Percentiles rank a stretch among this genome's conserved stretches.
These are phyloP conservation scores for Stropharia rugosoannulata DNA, from an alignment of 768 basidiomycete genomes.

Conservation along the genomic window DNA sequence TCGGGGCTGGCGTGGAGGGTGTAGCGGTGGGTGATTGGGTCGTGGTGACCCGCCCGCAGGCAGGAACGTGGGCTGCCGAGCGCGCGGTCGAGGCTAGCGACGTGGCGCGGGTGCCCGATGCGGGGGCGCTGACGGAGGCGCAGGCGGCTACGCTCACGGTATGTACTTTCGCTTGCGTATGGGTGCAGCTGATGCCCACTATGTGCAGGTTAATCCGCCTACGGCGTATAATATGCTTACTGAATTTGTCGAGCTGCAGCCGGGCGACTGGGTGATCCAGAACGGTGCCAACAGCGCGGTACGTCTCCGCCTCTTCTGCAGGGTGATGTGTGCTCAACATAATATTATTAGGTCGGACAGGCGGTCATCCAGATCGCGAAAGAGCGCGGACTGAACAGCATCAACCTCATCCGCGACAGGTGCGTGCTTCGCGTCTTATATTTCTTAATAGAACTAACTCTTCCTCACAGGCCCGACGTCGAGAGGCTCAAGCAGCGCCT, in stretches of 20 bases:
- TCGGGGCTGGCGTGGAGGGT: slow-evolving; percentile 52
- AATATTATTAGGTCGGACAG: slow-evolving; percentile 63
- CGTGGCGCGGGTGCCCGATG: slow-evolving; percentile 57
- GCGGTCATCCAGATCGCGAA: slow-evolving; percentile 86
- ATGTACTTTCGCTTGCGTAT: slow-evolving; percentile 16
- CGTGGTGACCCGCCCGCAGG: slow-evolving; percentile 62
- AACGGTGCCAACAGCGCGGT: slow-evolving; percentile 88
- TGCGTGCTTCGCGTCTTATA: slow-evolving; percentile 17
- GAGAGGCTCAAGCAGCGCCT: slow-evolving; percentile 50
- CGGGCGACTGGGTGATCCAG: slow-evolving; percentile 81
- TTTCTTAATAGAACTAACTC: background rate
- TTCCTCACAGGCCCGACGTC: slow-evolving; percentile 47
- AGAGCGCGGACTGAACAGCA: slow-evolving; percentile 64
- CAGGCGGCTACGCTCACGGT: slow-evolving; percentile 79
- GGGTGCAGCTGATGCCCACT: background rate
- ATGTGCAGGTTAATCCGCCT: slow-evolving; percentile 69
- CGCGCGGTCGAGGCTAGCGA: slow-evolving; percentile 54
- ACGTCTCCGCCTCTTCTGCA: slow-evolving; percentile 20
- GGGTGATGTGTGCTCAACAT: background rate
- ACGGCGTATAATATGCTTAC: slow-evolving; percentile 84
- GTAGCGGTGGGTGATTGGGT: slow-evolving; percentile 70
- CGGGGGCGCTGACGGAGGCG: slow-evolving; percentile 48
- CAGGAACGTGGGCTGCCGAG: slow-evolving; percentile 73
- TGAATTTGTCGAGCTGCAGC: slow-evolving; percentile 60
- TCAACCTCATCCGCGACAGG: slow-evolving; percentile 81